phyloP scores from a whole-genome alignment of 169 alveolate species.

The Theileria orientalis region DNA sequence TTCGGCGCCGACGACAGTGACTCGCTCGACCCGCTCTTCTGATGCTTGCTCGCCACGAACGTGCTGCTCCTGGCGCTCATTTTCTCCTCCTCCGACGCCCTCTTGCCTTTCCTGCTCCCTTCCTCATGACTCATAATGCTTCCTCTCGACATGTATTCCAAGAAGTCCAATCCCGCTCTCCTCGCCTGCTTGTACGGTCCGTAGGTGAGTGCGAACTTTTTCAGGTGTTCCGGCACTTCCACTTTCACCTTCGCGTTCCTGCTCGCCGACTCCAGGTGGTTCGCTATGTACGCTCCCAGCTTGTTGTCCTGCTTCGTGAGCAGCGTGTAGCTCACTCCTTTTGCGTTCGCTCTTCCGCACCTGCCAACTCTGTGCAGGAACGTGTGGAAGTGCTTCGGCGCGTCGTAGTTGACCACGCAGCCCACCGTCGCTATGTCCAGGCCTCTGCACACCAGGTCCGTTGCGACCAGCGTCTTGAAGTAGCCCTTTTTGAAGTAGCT shows the following conservation, averaged over 20 bases:
- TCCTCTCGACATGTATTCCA: conserved; percentile 10
- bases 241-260: not conserved
- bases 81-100: not conserved
- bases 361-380: conserved; percentile 35
- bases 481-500: not conserved
- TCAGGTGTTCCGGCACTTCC: conserved; percentile 19
- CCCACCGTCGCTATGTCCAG: conserved; percentile 22
- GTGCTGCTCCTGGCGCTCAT: too few species aligned
- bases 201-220: conserved; percentile 7
- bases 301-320: conserved; percentile 15
- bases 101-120: conserved; percentile 1
- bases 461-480: conserved; percentile 11
- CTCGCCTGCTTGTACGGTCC: conserved; percentile 11
- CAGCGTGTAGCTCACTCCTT: conserved; percentile 26
- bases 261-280: conserved; percentile 7
- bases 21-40: not conserved
- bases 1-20: not conserved
- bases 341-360: conserved; percentile 17
- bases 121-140: not conserved
- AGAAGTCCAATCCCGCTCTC: conserved; percentile 1
- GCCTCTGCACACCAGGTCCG: conserved; percentile 35
- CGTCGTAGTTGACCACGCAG: conserved; percentile 28
- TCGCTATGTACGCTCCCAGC: conserved; percentile 15
- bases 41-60: conserved; percentile 2
- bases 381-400: conserved; percentile 43